A percentile compares a stretch with the other conserved stretches of the same genome.
phyloP scores from a whole-genome alignment of 805 yeast species.

The Tetrapisispora arboricola region DNA sequence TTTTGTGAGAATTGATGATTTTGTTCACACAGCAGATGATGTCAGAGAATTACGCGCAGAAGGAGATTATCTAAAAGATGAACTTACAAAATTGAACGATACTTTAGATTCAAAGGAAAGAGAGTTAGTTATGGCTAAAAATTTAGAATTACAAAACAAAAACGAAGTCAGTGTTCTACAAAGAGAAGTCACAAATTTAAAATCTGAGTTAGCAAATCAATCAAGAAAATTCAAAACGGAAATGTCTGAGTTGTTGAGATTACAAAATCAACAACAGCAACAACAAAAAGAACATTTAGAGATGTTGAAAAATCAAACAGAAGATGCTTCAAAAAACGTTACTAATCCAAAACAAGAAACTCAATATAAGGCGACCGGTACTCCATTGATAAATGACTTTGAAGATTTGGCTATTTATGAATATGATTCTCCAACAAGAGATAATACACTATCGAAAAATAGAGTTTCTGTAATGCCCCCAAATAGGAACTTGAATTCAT shows the following conservation, averaged over 20 bases:
- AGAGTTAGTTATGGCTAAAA: conserved; percentile 4
- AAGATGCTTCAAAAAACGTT: neutral
- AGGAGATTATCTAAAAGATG: conserved; percentile 7
- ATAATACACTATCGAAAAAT: neutral
- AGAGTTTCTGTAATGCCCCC: conserved; percentile 1
- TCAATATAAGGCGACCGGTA: conserved; percentile 20
- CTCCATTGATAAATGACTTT: conserved; percentile 25
- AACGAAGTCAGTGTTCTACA: conserved; percentile 5
- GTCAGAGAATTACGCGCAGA: conserved; percentile 6
- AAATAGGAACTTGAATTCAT: neutral
- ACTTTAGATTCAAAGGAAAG: conserved; percentile 12
- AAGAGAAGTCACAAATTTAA: conserved; percentile 1
- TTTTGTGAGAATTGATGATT: conserved; percentile 18
- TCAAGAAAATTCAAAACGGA: conserved; percentile 1
- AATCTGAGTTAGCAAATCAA: conserved; percentile 2
- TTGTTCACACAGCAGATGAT: neutral
- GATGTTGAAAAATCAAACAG: neutral
- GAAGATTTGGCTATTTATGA: conserved; percentile 27
- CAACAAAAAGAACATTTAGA: conserved; percentile 1
- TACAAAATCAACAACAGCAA: conserved; percentile 1
- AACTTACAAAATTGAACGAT: conserved; percentile 11
- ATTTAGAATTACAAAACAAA: conserved; percentile 4
- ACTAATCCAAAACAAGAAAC: conserved; percentile 1
- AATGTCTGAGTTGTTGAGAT: neutral
- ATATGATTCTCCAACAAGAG: conserved; percentile 16